These are phyloP conservation scores for Aspergillus aculeatus DNA, from an alignment of 2,329 filamentous ascomycete genomes.

Conservation along the genomic window DNA sequence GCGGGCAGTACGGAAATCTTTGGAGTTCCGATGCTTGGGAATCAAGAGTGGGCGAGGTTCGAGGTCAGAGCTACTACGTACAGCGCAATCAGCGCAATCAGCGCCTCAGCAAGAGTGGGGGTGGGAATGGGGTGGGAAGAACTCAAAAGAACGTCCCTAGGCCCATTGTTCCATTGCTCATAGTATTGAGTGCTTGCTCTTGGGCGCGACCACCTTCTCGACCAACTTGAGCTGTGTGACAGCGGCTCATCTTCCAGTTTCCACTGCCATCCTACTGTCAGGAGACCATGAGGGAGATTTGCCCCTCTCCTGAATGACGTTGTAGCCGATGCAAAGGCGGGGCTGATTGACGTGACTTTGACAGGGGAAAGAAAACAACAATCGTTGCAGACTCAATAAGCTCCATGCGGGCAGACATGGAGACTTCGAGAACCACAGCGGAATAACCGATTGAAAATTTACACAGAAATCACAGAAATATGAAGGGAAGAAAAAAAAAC, in stretches of 20 bases:
- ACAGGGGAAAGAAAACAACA: not conserved
- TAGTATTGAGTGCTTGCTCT: not conserved
- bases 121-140: not conserved
- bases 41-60: slow-evolving; percentile 20
- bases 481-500: not conserved
- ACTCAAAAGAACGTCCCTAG: not conserved
- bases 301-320: not conserved
- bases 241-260: not conserved
- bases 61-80: not conserved
- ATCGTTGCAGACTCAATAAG: not conserved
- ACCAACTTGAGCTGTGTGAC: too few relatives aligned
- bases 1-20: not conserved
- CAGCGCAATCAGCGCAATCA: too few relatives aligned
- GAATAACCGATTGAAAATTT: not conserved
- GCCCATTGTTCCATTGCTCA: not conserved
- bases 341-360: not conserved
- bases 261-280: not conserved
- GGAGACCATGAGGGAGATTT: not conserved
- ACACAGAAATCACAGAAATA: too few relatives aligned
- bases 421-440: not conserved
- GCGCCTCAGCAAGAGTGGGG: slow-evolving; percentile 10
- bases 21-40: slow-evolving; percentile 23
- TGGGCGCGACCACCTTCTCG: not conserved
- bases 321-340: not conserved
- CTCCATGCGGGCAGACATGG: not conserved